phyloP scores from a whole-genome alignment of 2,329 filamentous ascomycete species.

The Tolypocladium ophioglossoides region DNA sequence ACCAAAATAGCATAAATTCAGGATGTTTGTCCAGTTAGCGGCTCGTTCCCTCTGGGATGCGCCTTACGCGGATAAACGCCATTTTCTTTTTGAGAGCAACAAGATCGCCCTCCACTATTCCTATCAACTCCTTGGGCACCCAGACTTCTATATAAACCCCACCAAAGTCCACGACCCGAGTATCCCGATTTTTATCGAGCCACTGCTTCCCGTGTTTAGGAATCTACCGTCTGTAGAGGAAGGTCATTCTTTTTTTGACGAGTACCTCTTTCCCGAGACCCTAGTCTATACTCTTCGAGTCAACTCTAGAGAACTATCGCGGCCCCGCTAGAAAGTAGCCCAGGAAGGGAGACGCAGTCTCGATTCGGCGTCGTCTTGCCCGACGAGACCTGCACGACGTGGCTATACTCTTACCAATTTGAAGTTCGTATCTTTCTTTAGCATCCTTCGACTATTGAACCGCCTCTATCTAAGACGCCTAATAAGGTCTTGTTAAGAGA shows the following conservation, averaged over 20 bases:
- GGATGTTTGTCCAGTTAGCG: too few relatives aligned
- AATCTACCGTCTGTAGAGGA: neutral
- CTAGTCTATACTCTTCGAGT: conserved; percentile 6
- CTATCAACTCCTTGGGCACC: conserved; percentile 2
- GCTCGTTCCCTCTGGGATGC: too few relatives aligned
- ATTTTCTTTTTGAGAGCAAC: conserved; percentile 2
- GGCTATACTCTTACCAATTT: conserved; percentile 6
- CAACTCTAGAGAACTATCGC: conserved; percentile 3
- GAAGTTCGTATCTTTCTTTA: conserved; percentile 1
- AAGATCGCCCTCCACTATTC: conserved; percentile 4
- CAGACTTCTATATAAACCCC: conserved; percentile 7
- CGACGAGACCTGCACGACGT: conserved; percentile 4
- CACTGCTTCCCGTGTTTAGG: conserved; percentile 7
- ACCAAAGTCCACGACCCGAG: conserved; percentile 19
- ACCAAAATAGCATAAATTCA: too few relatives aligned
- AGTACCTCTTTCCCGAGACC: conserved; percentile 7
- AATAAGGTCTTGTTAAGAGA: neutral
- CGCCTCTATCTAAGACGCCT: neutral
- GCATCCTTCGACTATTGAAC: neutral
- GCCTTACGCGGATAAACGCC: neutral
- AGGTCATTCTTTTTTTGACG: conserved; percentile 1
- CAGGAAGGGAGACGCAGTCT: neutral
- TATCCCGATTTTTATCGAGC: conserved; percentile 11
- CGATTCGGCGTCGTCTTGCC: neutral
- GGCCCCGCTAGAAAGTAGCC: neutral